Evolutionary conservation across 345 rosid species (phyloP).

Genomic region (Dipteronia dyeriana): DNA sequence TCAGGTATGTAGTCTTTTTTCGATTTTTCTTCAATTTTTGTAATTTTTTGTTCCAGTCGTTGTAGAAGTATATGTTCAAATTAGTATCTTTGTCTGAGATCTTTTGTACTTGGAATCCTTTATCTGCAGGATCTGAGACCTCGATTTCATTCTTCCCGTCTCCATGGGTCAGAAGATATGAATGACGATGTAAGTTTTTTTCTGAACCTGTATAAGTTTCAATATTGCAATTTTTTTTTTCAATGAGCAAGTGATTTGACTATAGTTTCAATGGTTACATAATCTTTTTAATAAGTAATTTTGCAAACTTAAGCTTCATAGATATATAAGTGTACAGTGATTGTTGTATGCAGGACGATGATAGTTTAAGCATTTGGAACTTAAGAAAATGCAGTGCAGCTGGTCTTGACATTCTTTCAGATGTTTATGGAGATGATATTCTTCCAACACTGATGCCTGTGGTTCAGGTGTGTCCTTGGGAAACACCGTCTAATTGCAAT

Average conservation of each 20-base stretch:
- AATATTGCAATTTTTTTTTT: not conserved
- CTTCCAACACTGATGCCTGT: constrained; percentile 89
- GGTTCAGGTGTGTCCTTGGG: constrained; percentile 54
- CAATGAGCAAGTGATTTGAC: not conserved
- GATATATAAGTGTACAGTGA: not conserved
- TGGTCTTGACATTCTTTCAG: constrained; percentile 84
- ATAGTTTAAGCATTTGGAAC: constrained; percentile 78
- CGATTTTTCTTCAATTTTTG: not conserved
- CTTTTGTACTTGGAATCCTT: constrained; percentile 21
- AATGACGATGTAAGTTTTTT: constrained; percentile 69
- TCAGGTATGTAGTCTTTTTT: constrained; percentile 59
- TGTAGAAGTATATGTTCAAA: not conserved
- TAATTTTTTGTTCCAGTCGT: not conserved
- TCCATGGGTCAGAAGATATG: constrained; percentile 78
- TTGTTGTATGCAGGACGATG: constrained; percentile 64
- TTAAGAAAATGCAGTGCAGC: constrained; percentile 99
- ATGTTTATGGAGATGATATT: constrained; percentile 91
- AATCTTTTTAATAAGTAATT: not conserved
- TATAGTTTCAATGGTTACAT: not conserved
- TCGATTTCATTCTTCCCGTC: constrained; percentile 84
- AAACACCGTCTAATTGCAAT: not conserved
- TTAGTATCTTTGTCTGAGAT: constrained; percentile 8
- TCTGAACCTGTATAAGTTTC: not conserved
- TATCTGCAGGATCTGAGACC: constrained; percentile 84
- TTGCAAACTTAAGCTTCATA: not conserved